These are phyloP conservation scores for Capillidium heterosporum DNA, from an alignment of 371 early-diverging fungal genomes.

Conservation along the genomic window DNA sequence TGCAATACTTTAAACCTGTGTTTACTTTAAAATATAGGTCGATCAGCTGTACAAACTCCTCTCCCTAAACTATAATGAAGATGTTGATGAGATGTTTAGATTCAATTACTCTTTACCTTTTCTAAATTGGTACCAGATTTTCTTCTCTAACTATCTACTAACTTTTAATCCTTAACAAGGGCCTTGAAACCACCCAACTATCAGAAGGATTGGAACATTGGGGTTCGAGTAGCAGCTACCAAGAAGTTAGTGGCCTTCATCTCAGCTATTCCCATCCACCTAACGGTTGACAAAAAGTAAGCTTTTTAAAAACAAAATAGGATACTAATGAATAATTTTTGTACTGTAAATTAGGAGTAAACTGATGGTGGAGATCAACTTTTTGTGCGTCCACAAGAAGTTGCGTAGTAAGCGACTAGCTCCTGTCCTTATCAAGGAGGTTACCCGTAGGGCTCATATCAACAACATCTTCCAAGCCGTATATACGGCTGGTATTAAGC, in stretches of 20 bases:
- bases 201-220: slow-evolving; percentile 71
- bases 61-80: slow-evolving; percentile 87
- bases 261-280: slow-evolving; percentile 70
- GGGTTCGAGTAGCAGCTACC: slow-evolving; percentile 69
- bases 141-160: not conserved
- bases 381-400: slow-evolving; percentile 92
- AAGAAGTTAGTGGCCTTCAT: slow-evolving; percentile 89
- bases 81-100: slow-evolving; percentile 83
- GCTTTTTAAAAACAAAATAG: slow-evolving; percentile 14
- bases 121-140: slow-evolving; percentile 51
- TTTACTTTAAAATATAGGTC: slow-evolving; percentile 20
- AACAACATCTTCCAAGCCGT: slow-evolving; percentile 94
- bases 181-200: slow-evolving; percentile 87
- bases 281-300: slow-evolving; percentile 49
- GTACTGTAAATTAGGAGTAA: slow-evolving; percentile 10
- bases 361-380: slow-evolving; percentile 92
- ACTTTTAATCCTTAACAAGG: slow-evolving; percentile 17
- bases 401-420: slow-evolving; percentile 90
- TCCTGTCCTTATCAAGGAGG: slow-evolving; percentile 96
- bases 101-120: slow-evolving; percentile 88
- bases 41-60: slow-evolving; percentile 76
- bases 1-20: not conserved
- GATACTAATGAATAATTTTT: not conserved
- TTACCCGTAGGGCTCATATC: slow-evolving; percentile 85
- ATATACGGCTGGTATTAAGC: slow-evolving; percentile 86